phyloP scores from a whole-genome alignment of 2,329 filamentous ascomycete species.

The Exophiala sp. region DNA sequence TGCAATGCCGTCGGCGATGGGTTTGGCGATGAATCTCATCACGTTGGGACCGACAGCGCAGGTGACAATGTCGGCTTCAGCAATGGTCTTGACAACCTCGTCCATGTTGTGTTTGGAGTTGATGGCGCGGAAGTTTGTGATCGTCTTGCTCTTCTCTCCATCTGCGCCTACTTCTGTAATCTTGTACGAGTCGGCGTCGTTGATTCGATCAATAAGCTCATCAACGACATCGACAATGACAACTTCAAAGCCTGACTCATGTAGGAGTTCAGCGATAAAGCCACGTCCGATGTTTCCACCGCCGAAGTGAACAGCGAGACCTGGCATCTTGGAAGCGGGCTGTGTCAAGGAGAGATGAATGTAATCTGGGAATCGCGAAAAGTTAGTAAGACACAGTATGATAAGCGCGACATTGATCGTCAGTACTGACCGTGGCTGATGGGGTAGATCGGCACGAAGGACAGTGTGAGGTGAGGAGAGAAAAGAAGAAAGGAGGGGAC shows the following conservation, averaged over 20 bases:
- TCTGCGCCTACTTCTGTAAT: conserved; percentile 89
- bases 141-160: conserved; percentile 71
- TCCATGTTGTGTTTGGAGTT: conserved; percentile 83
- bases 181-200: conserved; percentile 69
- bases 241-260: conserved; percentile 92
- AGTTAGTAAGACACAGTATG: neutral
- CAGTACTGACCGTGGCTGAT: conserved; percentile 3
- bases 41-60: conserved; percentile 96
- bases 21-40: conserved; percentile 90
- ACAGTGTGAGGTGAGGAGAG: neutral
- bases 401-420: neutral
- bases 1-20: conserved; percentile 91
- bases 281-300: conserved; percentile 82
- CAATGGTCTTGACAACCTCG: conserved; percentile 77
- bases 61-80: conserved; percentile 82
- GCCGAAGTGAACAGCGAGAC: conserved; percentile 75
- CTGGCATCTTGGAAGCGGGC: conserved; percentile 18
- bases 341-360: neutral
- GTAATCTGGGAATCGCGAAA: neutral
- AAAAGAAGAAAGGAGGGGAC: neutral
- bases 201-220: conserved; percentile 70
- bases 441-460: neutral
- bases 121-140: conserved; percentile 94
- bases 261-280: conserved; percentile 85
- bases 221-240: conserved; percentile 94